Base-by-base conservation (phyloP, 2,329 filamentous ascomycete genomes). In the Pseudogymnoascus sp. region DNA sequence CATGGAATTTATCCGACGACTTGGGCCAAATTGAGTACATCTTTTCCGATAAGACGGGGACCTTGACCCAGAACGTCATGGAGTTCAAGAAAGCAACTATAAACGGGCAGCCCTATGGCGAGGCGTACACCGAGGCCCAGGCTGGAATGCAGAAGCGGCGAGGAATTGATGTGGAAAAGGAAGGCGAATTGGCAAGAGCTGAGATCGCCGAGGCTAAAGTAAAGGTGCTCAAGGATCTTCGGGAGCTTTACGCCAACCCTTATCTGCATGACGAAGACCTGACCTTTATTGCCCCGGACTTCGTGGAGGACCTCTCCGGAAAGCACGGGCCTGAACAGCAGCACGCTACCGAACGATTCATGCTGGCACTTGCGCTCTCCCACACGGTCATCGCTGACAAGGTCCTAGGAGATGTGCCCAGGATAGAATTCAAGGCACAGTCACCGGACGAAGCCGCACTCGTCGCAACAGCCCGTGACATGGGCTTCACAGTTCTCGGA, bases 1-100 rank as follows among this genome's bases (percentile, higher is more conserved):
- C 92, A 0, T 99, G 94, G 94, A 99, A 97, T 72, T 97, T 99
- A 58, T 97, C 92, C 0, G 94, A 99, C 71, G 94, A 99, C 69
- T 81, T 99, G 53, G 94, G 94, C 11, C 94, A 99, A 75, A 96
- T 99, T 64, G 94, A 97, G 75, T 99, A 97, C 77, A 96, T 99
- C 66, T 99, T 99, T 75, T 97, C 90, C 0, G 90, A 95, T 79
- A 95, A 95, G 76, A 95, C 90, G 0, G 90, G 90, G 62, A 95
- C 90, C 2, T 76, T 95, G 65, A 95, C 90, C 0, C 90, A 94
- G 70, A 95, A 95, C 72, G 88, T 95, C 60, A 95, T 95, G 93
- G 94, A 99, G 74, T 99, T 97, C 83, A 97, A 97, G 75, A 99
- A 99, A 75, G 91, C 89, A 60, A 96, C 92, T 0, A 87, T 99